Evolutionary conservation across 257 asterid genomes (phyloP), one percentile per base, ranked within the genome.

Genomic region (Primulina eburnea): DNA sequence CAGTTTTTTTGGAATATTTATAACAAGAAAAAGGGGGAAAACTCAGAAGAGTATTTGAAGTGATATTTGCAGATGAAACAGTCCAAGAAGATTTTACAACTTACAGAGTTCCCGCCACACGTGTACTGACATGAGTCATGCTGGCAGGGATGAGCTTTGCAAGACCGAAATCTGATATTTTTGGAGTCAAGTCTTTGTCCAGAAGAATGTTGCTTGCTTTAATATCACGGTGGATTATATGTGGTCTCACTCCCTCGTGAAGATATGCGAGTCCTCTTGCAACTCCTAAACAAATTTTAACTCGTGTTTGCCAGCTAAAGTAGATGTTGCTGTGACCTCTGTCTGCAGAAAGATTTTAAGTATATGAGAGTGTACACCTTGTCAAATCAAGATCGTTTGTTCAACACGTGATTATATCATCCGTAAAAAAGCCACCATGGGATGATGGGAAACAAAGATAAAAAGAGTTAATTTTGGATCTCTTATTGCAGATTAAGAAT

Each of bases 171-270:
- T 94, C 99, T 26, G 99, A 94, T 65, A 91, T 91, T 79, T 79
- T 94, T 14, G 99, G 97, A 10, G 85, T 88, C 86, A 88, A 80
- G 67, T 88, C 92, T 72, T 76, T 85, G 80, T 86, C 96, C 0
- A 94, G 96, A 71, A 91, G 96, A 77, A 94, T 90, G 76, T 94
- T 91, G 82, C 99, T 91, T 4, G 99, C 97, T 83, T 94, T 94
- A 76, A 94, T 94, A 79, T 94, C 99, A 18, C 99, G 90, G 77
- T 94, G 99, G 71, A 94, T 47, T 56, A 94, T 88, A 77, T 85
- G 90, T 2, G 97, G 99, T 70, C 81, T 85, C 68, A 89, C 92
- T 86, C 91, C 96, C 83, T 94, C 97, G 8, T 94, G 99, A 68
- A 94, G 97, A 82, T 86, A 89, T 53, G 99, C 83, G 65, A 94